Base-by-base conservation (phyloP, 495 filamentous ascomycete genomes). In the Pseudoneurospora amorphoporcata region DNA sequence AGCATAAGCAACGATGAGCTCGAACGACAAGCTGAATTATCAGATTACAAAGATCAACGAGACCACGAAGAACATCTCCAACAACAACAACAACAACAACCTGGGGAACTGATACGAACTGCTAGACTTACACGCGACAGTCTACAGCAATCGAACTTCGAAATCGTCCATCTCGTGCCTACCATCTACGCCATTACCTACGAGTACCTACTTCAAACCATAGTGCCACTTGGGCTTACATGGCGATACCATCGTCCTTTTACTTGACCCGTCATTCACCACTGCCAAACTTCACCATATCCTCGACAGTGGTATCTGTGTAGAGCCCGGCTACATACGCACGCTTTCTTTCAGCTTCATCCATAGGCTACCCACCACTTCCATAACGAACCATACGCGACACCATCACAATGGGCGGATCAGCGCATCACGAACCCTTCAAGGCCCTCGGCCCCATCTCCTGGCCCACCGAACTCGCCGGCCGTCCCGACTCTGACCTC, bases 401-500 rank as follows among this genome's bases (percentile, higher is more conserved):
- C 6, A 35, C 12, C 3, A 23, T 0, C 29, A 61, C 53, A 35
- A 61, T 61, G 53, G 53, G 53, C 53, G 53, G 53, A 32, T 8
- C 53, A 61, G 7, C 78, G 14, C 79, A 81, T 53, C 90, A 96
- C 77, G 86, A 90, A 47, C 91, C 92, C 37, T 89, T 98, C 76
- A 86, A 91, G 80, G 84, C 84, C 71, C 90, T 98, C n/a, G 83
- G 86, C 16, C 92, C 93, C 8, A 86, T 88, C 72, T 82, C 90
- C 43, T 95, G 90, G 88, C 82, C 86, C 40, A 81, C 86, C 23
- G 87, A 90, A 19, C 74, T 85, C 32, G 79, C 87, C 70, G 81
- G 87, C 73, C 82, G 88, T 16, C 76, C 86, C 16, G 90, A 87
- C 76, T 61, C 53, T 12, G 53, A 61, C 53, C 53, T 61, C 35